phyloP scores from a whole-genome alignment of 495 filamentous ascomycete genomes.

The Penicillium egyptiacum region DNA sequence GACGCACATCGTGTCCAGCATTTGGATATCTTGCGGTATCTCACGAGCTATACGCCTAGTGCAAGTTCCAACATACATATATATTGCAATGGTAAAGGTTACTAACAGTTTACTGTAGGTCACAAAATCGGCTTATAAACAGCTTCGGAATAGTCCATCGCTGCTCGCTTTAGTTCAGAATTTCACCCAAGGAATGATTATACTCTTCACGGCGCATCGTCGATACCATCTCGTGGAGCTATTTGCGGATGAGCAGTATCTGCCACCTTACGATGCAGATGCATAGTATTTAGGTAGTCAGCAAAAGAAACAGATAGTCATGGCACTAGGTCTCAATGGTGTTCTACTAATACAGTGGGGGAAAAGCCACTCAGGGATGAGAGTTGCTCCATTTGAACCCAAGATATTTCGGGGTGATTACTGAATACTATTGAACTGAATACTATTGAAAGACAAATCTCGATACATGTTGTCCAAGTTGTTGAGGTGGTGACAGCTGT shows the following conservation, averaged over 20 bases:
- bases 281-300: not conserved
- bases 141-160: constrained; percentile 48
- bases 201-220: not conserved
- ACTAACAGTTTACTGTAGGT: not conserved
- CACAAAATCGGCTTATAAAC: not conserved
- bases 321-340: too few species aligned
- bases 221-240: constrained; percentile 51
- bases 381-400: too few species aligned
- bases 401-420: too few species aligned
- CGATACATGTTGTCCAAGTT: too few species aligned
- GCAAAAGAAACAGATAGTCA: not conserved
- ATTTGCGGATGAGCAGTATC: not conserved
- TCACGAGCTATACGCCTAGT: not conserved
- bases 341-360: too few species aligned
- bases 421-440: too few species aligned
- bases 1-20: not conserved
- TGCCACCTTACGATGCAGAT: not conserved
- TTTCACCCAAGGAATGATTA: not conserved
- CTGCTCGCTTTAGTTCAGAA: constrained; percentile 63
- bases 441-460: too few species aligned
- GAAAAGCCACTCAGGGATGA: too few species aligned
- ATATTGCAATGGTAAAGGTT: too few species aligned
- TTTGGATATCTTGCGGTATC: not conserved
- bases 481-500: too few species aligned
- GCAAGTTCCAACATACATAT: too few species aligned